Evolutionary conservation across 768 basidiomycete species (phyloP).

Genomic region (Termitomyces sp.): DNA sequence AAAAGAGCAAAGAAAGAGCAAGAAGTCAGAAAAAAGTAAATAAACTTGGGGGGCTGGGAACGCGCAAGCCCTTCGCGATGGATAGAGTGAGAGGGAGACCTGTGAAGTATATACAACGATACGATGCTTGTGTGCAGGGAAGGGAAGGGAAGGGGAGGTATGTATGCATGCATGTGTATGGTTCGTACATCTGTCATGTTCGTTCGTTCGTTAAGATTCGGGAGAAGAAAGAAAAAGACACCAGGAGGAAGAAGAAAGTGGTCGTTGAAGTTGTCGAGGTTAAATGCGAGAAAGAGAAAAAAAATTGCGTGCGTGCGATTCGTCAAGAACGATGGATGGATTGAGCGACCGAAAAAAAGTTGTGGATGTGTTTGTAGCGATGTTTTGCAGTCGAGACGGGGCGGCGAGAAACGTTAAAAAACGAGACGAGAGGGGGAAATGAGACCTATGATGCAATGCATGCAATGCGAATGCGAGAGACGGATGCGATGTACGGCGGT

Average conservation of each 20-base stretch:
- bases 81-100: background rate
- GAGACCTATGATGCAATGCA: too few relatives aligned
- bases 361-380: too few relatives aligned
- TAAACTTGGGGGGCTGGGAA: constrained; percentile 21
- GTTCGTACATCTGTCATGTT: background rate
- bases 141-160: background rate
- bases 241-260: too few relatives aligned
- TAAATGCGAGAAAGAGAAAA: too few relatives aligned
- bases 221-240: too few relatives aligned
- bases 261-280: too few relatives aligned
- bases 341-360: too few relatives aligned
- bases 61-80: constrained; percentile 36
- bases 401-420: too few relatives aligned
- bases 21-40: background rate
- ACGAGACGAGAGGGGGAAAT: background rate
- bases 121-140: background rate
- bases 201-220: background rate
- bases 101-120: constrained; percentile 9
- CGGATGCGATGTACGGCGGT: too few relatives aligned
- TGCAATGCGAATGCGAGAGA: too few relatives aligned
- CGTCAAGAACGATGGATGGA: background rate
- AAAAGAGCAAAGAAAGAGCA: background rate
- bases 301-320: too few relatives aligned
- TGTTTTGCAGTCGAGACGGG: background rate
- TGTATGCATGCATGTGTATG: background rate